These are phyloP conservation scores for Vinca major DNA, from an alignment of 305 asterid species.

Conservation along the genomic window DNA sequence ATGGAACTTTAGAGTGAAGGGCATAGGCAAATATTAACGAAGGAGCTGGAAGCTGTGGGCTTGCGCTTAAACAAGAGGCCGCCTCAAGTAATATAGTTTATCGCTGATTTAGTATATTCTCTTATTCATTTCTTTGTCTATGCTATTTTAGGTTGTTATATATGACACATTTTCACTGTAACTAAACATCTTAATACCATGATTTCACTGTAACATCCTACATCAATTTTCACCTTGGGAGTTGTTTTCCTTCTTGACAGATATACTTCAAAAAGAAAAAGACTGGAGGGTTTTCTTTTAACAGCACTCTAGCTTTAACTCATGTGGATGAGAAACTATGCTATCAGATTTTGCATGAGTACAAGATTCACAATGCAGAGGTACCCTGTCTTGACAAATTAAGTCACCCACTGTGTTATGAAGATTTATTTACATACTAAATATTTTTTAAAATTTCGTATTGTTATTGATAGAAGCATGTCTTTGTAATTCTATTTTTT, in stretches of 20 bases:
- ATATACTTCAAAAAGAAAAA: constrained; percentile 95
- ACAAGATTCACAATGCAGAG: constrained; percentile 99
- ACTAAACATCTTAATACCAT: not conserved
- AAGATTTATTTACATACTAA: not conserved
- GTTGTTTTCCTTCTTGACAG: constrained; percentile 32
- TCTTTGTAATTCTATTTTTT: too few relatives aligned
- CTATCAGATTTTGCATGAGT: constrained; percentile 88
- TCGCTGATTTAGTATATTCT: not conserved
- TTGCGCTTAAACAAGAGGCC: constrained; percentile 90
- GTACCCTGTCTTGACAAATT: constrained; percentile 27
- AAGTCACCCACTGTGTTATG: not conserved
- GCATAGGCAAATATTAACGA: constrained; percentile 92
- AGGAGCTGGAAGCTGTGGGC: constrained; percentile 97
- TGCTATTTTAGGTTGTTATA: not conserved
- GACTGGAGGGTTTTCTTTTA: constrained; percentile 96
- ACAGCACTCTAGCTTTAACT: constrained; percentile 72
- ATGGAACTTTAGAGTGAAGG: constrained; percentile 79
- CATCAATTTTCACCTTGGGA: constrained; percentile 5
- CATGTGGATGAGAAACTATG: constrained; percentile 98
- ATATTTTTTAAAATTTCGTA: not conserved
- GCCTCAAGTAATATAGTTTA: constrained; percentile 56
- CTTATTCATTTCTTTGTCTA: not conserved
- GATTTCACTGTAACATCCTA: not conserved
- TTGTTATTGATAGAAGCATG: not conserved
- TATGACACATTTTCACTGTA: not conserved